Evolutionary conservation across 768 basidiomycete genomes (phyloP).

Genomic region (Boletus fagicola): DNA sequence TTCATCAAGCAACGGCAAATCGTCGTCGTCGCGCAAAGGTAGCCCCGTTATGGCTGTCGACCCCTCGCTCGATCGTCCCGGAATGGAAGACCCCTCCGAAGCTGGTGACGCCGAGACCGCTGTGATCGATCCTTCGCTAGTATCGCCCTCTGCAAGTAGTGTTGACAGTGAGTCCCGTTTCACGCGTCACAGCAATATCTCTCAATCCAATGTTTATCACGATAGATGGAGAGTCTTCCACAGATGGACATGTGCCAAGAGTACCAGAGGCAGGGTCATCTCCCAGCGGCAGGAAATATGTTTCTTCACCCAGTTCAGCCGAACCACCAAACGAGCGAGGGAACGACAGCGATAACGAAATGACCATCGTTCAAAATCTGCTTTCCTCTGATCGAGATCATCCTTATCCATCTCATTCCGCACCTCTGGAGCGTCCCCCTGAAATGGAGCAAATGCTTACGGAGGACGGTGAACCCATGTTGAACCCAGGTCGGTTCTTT

Average conservation of each 20-base stretch:
- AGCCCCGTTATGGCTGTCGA: slow-evolving; percentile 28
- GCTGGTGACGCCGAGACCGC: slow-evolving; percentile 16
- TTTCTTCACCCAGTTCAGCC: slow-evolving; percentile 8
- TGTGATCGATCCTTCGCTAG: slow-evolving; percentile 41
- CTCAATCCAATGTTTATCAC: slow-evolving; percentile 38
- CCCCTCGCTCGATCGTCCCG: slow-evolving; percentile 20
- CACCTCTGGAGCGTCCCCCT: slow-evolving; percentile 35
- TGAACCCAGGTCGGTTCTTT: slow-evolving; percentile 56
- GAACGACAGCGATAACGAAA: slow-evolving; percentile 17
- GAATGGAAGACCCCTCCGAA: slow-evolving; percentile 15
- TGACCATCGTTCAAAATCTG: slow-evolving; percentile 10
- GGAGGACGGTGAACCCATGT: slow-evolving; percentile 64
- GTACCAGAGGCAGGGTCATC: slow-evolving; percentile 9
- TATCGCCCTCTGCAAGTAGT: slow-evolving; percentile 20
- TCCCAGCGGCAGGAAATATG: slow-evolving; percentile 1
- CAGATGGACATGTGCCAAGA: slow-evolving; percentile 6
- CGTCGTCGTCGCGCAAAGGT: slow-evolving; percentile 28
- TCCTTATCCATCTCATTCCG: slow-evolving; percentile 29
- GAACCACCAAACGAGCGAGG: slow-evolving; percentile 9
- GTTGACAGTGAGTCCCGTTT: slow-evolving; percentile 19
- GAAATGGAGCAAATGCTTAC: slow-evolving; percentile 57
- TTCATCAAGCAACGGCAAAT: slow-evolving; percentile 26
- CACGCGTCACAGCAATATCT: slow-evolving; percentile 27
- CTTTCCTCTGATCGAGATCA: slow-evolving; percentile 23
- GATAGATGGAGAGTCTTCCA: slow-evolving; percentile 30